Base-by-base conservation (phyloP, 176 grass and related monocot species). In the Lolium perenne region DNA sequence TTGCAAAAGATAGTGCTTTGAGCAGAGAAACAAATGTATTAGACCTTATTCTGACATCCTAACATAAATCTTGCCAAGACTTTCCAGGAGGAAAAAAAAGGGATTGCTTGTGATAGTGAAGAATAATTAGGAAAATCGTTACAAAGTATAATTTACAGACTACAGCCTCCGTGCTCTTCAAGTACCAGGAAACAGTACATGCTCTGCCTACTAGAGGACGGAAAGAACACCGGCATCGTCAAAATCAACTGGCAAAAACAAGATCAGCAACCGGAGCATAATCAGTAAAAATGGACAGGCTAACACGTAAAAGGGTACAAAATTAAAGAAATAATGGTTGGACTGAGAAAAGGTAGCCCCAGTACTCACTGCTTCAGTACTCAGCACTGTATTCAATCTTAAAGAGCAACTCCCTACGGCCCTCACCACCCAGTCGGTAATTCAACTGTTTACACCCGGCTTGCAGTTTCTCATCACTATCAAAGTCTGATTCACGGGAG, bases 401-500 rank as follows among this genome's bases (percentile, higher is more conserved):
- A 63, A 91, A 99, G 16, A 99, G 90, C 53, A 99, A 65, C 66
- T 97, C 94, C 84, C 92, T 91, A 6, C 90, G 92, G 56, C 20
- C 63, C 62, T 99, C 97, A 64, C 89, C 86, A 40, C 90, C 94
- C 92, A 99, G 87, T 83, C 92, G 86, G 54, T 83, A 89, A 55
- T 90, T 94, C 10, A 94, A 91, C 83, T 86, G 82, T 84, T 91
- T 86, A 69, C 87, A 74, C 18, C 94, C 57, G 49, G 88, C 88
- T 88, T 94, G 94, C 66, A 97, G 83, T 82, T 83, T 93, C 81
- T 87, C 92, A 0, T 94, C 87, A 59, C 88, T 90, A 41, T 93
- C 88, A 74, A 90, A 86, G 70, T 99, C 92, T 73, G 88, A 94
- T 87, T 96, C 94, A 71, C 92, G 97, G 38, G 94, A 96, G 85